Conservation (phyloP, 495 filamentous ascomycete species). For the Penicillium diatomitis region DNA sequence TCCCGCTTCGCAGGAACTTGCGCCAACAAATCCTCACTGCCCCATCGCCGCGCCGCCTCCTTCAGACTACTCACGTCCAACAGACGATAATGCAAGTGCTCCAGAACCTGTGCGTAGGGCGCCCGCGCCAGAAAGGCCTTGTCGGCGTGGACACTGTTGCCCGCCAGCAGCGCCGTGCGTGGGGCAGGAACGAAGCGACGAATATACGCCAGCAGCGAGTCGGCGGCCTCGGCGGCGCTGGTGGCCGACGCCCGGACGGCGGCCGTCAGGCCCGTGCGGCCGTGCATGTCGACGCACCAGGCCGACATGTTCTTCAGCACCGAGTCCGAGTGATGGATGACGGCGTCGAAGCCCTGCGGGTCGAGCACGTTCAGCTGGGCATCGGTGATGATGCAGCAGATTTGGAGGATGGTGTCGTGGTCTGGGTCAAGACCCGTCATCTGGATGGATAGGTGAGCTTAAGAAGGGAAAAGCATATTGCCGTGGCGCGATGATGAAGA, state of each 20-base stretch:
- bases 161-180: constrained; percentile 64
- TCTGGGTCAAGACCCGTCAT: constrained; percentile 88
- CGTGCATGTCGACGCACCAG: constrained; percentile 59
- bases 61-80: constrained; percentile 87
- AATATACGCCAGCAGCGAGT: constrained; percentile 69
- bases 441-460: constrained; percentile 33
- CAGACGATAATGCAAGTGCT: constrained; percentile 80
- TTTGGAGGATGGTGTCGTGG: constrained; percentile 77
- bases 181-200: constrained; percentile 54
- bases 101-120: constrained; percentile 62
- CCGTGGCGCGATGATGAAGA: no score
- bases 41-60: constrained; percentile 81
- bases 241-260: constrained; percentile 66
- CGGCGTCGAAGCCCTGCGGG: constrained; percentile 62
- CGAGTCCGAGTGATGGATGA: constrained; percentile 66
- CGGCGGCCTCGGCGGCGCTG: constrained; percentile 62
- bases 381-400: constrained; percentile 90
- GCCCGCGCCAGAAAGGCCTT: constrained; percentile 66
- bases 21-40: constrained; percentile 45
- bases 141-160: constrained; percentile 89
- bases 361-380: constrained; percentile 68
- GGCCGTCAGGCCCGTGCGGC: constrained; percentile 66
- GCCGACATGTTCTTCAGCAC: constrained; percentile 67
- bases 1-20: constrained; percentile 61
- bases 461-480: neutral